Conservation (phyloP, 75 land plant species). For the Adiantum capillusveneris region DNA sequence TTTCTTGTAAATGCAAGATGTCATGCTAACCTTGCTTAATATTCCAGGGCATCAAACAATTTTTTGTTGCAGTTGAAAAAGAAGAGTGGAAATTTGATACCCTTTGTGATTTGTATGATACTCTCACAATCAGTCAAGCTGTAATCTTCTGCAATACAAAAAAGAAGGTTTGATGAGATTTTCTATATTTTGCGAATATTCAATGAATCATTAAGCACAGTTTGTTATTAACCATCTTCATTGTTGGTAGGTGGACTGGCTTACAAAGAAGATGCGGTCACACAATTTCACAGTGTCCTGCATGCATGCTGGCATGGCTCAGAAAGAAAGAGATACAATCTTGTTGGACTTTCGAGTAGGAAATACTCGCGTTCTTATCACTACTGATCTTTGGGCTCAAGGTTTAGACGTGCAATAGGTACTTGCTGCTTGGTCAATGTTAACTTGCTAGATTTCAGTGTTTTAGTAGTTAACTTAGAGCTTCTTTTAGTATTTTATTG, state of each 20-base stretch:
- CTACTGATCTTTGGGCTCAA: conserved; percentile 87
- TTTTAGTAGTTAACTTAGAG: too few species aligned
- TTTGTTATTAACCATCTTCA: too few species aligned
- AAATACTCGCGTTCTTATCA: conserved; percentile 78
- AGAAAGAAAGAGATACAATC: conserved; percentile 75
- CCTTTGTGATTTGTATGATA: conserved; percentile 93
- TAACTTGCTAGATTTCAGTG: too few species aligned
- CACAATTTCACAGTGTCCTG: conserved; percentile 76
- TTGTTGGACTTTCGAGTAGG: conserved; percentile 78
- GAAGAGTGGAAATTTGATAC: conserved; percentile 99
- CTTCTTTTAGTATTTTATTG: too few species aligned
- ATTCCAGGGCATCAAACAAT: too few species aligned
- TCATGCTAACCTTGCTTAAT: too few species aligned
- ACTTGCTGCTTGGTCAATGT: too few species aligned
- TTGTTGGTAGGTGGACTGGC: conserved; percentile 71
- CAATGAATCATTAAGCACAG: conserved; percentile 96
- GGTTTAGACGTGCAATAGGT: conserved; percentile 86
- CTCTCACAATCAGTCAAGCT: too few species aligned
- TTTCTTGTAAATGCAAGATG: too few species aligned
- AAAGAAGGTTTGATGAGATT: too few species aligned
- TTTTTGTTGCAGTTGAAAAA: conserved; percentile 93
- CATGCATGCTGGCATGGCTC: too few species aligned
- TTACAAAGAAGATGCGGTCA: conserved; percentile 72
- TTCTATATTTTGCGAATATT: conserved; percentile 87
- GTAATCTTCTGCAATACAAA: too few species aligned